Evolutionary conservation across 305 asterid genomes (phyloP).

Genomic region (Rubia peregrina): DNA sequence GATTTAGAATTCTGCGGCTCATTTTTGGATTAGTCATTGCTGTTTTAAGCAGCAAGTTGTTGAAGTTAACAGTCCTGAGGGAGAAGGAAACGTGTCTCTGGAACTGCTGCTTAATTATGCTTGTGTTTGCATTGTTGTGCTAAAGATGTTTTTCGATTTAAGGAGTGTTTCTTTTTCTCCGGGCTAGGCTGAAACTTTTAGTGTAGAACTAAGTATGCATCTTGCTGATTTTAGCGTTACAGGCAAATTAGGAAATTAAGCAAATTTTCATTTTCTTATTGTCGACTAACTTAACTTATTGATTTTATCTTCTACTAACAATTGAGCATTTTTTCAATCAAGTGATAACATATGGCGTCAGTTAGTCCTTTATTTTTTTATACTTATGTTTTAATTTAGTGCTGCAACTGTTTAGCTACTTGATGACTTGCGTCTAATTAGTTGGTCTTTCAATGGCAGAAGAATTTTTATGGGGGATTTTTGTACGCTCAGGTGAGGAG

Average conservation of each 20-base stretch:
- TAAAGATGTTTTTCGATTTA: neutral
- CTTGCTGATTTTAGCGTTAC: neutral
- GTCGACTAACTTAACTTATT: neutral
- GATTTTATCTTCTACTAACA: neutral
- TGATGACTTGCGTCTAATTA: neutral
- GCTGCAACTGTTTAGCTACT: neutral
- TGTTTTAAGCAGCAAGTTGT: neutral
- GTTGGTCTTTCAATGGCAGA: neutral
- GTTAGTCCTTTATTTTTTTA: neutral
- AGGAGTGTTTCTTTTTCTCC: neutral
- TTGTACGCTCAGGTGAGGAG: too few relatives aligned
- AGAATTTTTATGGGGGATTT: too few relatives aligned
- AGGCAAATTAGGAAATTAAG: neutral
- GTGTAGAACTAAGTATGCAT: neutral
- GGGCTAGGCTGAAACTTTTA: neutral
- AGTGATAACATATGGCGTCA: neutral
- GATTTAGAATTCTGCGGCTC: neutral
- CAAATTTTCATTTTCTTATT: neutral
- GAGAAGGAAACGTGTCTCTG: neutral
- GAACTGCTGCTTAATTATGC: neutral
- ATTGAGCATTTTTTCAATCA: neutral
- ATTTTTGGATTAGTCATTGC: constrained; percentile 8
- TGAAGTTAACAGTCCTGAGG: neutral
- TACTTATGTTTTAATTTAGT: neutral
- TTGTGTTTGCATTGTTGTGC: neutral